phyloP scores from a whole-genome alignment of 106 monocot species.

The Platanthera guangdongensis region DNA sequence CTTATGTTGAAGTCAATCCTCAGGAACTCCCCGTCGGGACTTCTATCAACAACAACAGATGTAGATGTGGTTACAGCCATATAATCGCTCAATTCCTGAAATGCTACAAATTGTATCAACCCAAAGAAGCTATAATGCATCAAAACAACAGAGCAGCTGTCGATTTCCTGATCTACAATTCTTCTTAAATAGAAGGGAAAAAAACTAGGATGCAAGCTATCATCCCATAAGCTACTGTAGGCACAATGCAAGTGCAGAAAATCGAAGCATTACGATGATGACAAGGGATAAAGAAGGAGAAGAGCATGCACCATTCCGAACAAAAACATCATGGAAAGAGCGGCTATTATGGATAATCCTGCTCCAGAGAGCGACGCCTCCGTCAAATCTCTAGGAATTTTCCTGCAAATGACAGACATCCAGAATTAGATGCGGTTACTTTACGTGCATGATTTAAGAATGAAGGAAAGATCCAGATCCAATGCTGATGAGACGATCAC shows the following conservation, averaged over 20 bases:
- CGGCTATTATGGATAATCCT: conserved; percentile 83
- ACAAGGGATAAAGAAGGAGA: not conserved
- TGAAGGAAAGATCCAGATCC: not conserved
- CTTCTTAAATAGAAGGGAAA: not conserved
- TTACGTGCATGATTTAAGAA: not conserved
- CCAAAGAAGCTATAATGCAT: not conserved
- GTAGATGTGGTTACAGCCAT: conserved; percentile 69
- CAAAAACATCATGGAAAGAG: conserved; percentile 73
- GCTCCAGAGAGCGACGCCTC: conserved; percentile 97
- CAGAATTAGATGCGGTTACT: not conserved
- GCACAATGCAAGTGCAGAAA: not conserved
- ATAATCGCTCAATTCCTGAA: conserved; percentile 81
- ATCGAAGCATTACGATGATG: not conserved
- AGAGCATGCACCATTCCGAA: conserved; percentile 83
- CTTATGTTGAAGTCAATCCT: conserved; percentile 92
- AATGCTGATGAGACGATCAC: not conserved
- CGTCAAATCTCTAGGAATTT: conserved; percentile 96
- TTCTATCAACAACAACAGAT: conserved; percentile 82
- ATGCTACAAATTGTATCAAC: not conserved
- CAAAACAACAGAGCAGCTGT: not conserved
- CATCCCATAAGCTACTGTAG: not conserved
- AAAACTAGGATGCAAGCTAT: not conserved
- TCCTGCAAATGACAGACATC: conserved; percentile 44
- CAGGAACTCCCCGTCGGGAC: conserved; percentile 83
- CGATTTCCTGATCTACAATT: not conserved